A percentile compares a stretch with the other conserved stretches of the same genome.
Evolutionary conservation across 768 basidiomycete genomes (phyloP).

Genomic region (Bullera alba): DNA sequence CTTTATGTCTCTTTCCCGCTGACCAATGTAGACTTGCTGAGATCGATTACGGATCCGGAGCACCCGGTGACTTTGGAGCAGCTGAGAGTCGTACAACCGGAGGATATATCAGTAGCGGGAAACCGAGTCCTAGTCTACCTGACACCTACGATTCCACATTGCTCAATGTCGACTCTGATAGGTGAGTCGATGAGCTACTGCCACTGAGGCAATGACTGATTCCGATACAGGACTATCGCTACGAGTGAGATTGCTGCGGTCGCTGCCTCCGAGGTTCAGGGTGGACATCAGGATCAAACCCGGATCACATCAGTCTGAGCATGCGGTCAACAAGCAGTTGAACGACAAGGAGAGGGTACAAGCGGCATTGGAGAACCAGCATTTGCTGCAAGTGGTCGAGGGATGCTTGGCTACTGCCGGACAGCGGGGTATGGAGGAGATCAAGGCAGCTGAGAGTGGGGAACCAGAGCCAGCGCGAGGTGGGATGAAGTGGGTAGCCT

Average conservation of each 20-base stretch:
- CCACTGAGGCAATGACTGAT: background rate
- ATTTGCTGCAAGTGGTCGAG: constrained; percentile 79
- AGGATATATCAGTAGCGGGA: constrained; percentile 62
- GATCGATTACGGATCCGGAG: constrained; percentile 89
- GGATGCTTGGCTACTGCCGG: constrained; percentile 57
- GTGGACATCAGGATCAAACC: constrained; percentile 87
- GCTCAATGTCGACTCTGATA: constrained; percentile 93
- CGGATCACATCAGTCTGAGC: constrained; percentile 92
- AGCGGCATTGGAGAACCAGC: constrained; percentile 87
- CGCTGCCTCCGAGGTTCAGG: constrained; percentile 86
- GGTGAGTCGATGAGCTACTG: constrained; percentile 53
- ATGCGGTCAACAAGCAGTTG: constrained; percentile 93
- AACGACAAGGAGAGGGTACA: constrained; percentile 99
- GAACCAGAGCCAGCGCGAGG: too few relatives aligned
- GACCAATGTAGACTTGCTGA: constrained; percentile 63
- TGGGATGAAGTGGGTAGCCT: background rate
- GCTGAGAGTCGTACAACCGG: constrained; percentile 84
- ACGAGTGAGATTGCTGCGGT: constrained; percentile 78
- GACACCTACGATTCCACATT: constrained; percentile 95
- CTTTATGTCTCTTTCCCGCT: background rate
- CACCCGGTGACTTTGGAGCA: constrained; percentile 88
- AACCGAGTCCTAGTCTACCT: constrained; percentile 77
- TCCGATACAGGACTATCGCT: constrained; percentile 72
- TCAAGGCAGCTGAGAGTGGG: background rate
- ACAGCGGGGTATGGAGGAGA: constrained; percentile 38